Percentiles rank a stretch among this genome's conserved stretches.
Conservation (phyloP, 106 monocot species). For the Dioscorea zingiberensis region DNA sequence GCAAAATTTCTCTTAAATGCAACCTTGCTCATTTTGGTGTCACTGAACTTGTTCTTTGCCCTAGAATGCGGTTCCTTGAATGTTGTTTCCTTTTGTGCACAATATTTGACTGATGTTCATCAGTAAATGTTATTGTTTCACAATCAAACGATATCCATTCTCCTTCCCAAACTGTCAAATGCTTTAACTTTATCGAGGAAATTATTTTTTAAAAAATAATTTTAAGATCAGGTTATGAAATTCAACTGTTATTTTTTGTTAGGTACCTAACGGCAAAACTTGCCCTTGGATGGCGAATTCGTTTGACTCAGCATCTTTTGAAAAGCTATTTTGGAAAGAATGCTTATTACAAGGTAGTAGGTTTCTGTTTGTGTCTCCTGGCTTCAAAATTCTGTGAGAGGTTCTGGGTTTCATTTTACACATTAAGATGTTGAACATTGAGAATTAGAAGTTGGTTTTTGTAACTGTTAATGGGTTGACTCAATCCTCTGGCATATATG, state of each 20-base stretch:
- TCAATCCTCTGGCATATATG: too few species aligned
- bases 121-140: not conserved
- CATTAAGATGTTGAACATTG: too few species aligned
- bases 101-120: not conserved
- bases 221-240: not conserved
- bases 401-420: too few species aligned
- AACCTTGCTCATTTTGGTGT: too few species aligned
- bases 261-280: slow-evolving; percentile 77
- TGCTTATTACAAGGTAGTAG: slow-evolving; percentile 93
- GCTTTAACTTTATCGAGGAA: not conserved
- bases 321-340: slow-evolving; percentile 71
- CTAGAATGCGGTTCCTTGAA: too few species aligned
- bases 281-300: slow-evolving; percentile 95
- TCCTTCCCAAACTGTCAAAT: not conserved
- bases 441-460: too few species aligned
- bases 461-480: too few species aligned
- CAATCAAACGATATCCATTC: not conserved
- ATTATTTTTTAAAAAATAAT: not conserved
- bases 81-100: not conserved
- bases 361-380: not conserved
- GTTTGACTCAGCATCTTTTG: slow-evolving; percentile 81
- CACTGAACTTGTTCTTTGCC: too few species aligned
- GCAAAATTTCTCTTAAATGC: too few species aligned
- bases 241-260: slow-evolving; percentile 1
- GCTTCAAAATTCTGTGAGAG: too few species aligned